Evolutionary conservation across 108 stramenopile species (phyloP).

Genomic region (Skeletonema tropicum): DNA sequence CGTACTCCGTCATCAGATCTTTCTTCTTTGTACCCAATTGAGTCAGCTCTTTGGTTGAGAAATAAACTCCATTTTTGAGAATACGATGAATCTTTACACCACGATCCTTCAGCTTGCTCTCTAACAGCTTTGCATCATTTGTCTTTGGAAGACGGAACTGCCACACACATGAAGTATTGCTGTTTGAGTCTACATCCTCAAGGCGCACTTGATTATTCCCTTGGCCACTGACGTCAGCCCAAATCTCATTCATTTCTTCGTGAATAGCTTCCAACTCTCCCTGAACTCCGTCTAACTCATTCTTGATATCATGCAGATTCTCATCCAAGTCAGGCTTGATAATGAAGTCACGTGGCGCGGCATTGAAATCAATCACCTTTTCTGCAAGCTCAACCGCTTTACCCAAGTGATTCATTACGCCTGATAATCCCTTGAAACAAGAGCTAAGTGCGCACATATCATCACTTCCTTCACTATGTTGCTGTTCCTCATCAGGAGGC

Average conservation of each 20-base stretch:
- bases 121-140: slow-evolving; percentile 73
- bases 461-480: neutral
- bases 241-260: slow-evolving; percentile 66
- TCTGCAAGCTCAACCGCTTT: slow-evolving; percentile 59
- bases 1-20: slow-evolving; percentile 74
- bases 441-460: slow-evolving; percentile 24
- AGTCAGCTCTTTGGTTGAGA: slow-evolving; percentile 81
- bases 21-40: slow-evolving; percentile 64
- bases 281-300: slow-evolving; percentile 70
- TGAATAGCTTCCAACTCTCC: slow-evolving; percentile 72
- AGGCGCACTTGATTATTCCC: slow-evolving; percentile 66
- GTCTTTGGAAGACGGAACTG: slow-evolving; percentile 84
- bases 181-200: slow-evolving; percentile 57
- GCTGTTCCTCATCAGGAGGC: slow-evolving; percentile 6
- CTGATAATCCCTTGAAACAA: slow-evolving; percentile 19
- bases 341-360: slow-evolving; percentile 87
- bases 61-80: slow-evolving; percentile 96
- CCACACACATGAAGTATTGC: slow-evolving; percentile 55
- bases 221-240: slow-evolving; percentile 54
- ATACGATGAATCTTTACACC: slow-evolving; percentile 74
- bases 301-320: slow-evolving; percentile 71
- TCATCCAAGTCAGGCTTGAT: slow-evolving; percentile 67
- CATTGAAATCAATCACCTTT: slow-evolving; percentile 79
- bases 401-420: slow-evolving; percentile 43
- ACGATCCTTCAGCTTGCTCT: slow-evolving; percentile 15